These are phyloP conservation scores for Beauveria brongniartii DNA, from an alignment of 2,329 filamentous ascomycete species.

Conservation along the genomic window DNA sequence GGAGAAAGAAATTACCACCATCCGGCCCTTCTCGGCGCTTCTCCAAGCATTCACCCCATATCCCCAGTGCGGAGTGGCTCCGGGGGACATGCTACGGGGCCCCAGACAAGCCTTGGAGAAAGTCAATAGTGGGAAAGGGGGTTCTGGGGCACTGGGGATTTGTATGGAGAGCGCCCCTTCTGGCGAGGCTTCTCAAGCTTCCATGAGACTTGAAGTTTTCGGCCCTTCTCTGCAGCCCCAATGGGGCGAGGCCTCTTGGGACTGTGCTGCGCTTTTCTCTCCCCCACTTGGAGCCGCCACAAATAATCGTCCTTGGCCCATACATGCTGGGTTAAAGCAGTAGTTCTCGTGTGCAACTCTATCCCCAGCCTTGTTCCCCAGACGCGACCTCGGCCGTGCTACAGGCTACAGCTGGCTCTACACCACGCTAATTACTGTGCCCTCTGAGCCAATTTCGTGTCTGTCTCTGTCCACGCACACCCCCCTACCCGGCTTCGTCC, in stretches of 20 bases:
- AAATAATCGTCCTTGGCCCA: background rate
- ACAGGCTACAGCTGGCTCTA: background rate
- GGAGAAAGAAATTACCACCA: background rate
- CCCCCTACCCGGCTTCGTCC: background rate
- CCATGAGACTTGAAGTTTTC: constrained; percentile 1
- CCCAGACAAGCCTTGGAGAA: background rate
- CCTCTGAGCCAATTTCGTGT: background rate
- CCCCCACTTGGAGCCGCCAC: constrained; percentile 7
- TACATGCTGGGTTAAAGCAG: background rate
- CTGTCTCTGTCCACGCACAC: background rate
- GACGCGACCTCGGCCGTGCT: background rate
- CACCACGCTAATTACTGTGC: background rate
- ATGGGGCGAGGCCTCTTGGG: background rate
- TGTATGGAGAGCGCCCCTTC: too few relatives aligned
- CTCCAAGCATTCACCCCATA: background rate
- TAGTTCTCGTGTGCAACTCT: background rate
- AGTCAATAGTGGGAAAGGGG: background rate
- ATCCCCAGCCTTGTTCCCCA: constrained; percentile 2
- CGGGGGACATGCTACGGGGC: background rate
- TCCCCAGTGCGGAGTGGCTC: constrained; percentile 8
- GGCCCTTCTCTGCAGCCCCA: constrained; percentile 9
- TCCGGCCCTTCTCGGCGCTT: constrained; percentile 12
- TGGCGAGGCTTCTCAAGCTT: background rate
- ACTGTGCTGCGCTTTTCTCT: background rate
- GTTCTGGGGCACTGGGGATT: background rate